phyloP scores from a whole-genome alignment of 176 grass and related monocot genomes.

The Guadua angustifolia region DNA sequence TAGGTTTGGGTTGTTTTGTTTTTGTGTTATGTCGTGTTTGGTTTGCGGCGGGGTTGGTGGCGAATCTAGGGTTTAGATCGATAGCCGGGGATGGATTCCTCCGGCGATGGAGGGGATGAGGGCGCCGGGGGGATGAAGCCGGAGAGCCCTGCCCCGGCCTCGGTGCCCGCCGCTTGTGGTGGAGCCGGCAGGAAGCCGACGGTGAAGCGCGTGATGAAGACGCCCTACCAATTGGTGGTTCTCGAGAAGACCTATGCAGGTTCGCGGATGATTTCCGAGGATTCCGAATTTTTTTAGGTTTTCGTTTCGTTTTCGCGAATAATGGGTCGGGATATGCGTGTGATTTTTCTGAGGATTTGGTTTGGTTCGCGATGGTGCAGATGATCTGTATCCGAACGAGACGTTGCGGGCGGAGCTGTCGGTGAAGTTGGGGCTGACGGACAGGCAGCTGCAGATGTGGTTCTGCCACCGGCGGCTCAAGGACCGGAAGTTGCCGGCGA shows the following conservation, averaged over 20 bases:
- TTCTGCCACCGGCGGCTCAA: no score
- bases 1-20: constrained; percentile 35
- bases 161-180: constrained; percentile 17
- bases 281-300: no score
- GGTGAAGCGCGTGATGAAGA: constrained; percentile 92
- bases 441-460: no score
- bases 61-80: constrained; percentile 62
- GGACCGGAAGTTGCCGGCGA: no score
- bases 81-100: constrained; percentile 64
- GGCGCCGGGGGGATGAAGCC: constrained; percentile 27
- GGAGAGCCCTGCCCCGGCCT: constrained; percentile 37
- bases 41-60: constrained; percentile 10
- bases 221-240: constrained; percentile 60
- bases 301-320: no score
- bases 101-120: constrained; percentile 63
- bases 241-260: no score
- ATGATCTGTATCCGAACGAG: neutral
- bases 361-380: constrained; percentile 20
- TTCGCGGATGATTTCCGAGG: no score
- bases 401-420: no score
- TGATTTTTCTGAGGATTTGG: no score
- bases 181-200: constrained; percentile 51
- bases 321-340: no score
- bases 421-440: no score
- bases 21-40: neutral